Base-by-base conservation (phyloP, 2,329 filamentous ascomycete species). In the Lachnellula subtilissima region DNA sequence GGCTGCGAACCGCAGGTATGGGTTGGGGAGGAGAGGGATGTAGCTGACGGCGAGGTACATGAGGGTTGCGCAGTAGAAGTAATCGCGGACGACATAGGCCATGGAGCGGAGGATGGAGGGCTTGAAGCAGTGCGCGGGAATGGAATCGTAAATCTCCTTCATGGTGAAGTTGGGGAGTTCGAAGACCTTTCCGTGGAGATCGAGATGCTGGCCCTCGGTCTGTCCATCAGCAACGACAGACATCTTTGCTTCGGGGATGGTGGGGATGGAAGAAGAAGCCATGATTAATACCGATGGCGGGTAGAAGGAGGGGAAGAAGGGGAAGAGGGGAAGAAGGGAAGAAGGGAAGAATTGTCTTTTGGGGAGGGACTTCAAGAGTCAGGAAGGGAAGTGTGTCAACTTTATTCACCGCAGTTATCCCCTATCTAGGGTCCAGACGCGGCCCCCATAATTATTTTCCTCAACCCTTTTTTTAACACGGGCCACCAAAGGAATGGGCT, bases 71-170 rank as follows among this genome's bases (percentile, higher is more conserved):
- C 78, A 74, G 70, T 84, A 76, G 68, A 75, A 64, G 59, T 80
- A 71, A 68, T 86, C 83, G 56, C 83, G 80, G 61, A 76, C 73
- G 57, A 86, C 74, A 69, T 86, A 86, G 65, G 75, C 73, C 70
- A 82, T 74, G 12, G 81, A 84, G 40, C 72, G 76, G 62, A 74
- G 61, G 50, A 76, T 75, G 14, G 81, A 81, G 5, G 81, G 80
- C 70, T 83, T 72, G 73, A 86, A 86, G 76, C 84, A 87, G 69
- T 85, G 77, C 22, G 77, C 72, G 23, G 84, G 84, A 60, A 86
- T 86, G 54, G 82, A 79, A 62, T 68, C 67, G 62, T 70, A 61
- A 22, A 71, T 70, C 52, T 71, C 55, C 57, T 70, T 70, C 68
- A 71, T 70, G 52, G 69, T 70, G 59, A 66, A 71, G 56, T 55